Conservation (phyloP, 1,284 basidiomycete genomes). For the Leccinum angustisporum region DNA sequence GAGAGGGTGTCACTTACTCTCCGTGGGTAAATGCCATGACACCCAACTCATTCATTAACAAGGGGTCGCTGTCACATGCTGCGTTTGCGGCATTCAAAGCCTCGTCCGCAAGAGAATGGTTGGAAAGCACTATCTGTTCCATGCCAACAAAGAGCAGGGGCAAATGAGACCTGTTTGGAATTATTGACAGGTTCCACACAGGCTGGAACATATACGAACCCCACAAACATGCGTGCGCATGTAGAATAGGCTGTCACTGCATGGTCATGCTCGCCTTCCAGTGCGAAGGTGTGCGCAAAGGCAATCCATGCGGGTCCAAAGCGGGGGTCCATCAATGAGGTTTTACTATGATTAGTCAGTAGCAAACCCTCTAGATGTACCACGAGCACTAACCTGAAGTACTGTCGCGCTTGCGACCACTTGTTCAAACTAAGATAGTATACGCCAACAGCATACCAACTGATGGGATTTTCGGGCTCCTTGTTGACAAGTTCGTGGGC, state of each 20-base stretch:
- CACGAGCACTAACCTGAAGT: constrained; percentile 70
- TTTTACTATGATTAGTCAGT: constrained; percentile 62
- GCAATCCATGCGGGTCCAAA: constrained; percentile 97
- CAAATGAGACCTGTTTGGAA: constrained; percentile 73
- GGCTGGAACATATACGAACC: constrained; percentile 49
- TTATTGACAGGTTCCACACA: constrained; percentile 7
- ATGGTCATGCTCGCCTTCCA: constrained; percentile 98
- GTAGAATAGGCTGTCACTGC: constrained; percentile 98
- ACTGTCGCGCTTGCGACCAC: constrained; percentile 87
- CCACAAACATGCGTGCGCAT: constrained; percentile 90
- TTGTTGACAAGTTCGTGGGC: constrained; percentile 94
- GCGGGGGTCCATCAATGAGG: constrained; percentile 93
- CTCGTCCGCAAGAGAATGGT: constrained; percentile 81
- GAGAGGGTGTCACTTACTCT: constrained; percentile 53
- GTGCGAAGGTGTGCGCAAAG: constrained; percentile 95
- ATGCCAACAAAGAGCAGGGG: constrained; percentile 96
- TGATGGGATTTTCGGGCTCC: constrained; percentile 88
- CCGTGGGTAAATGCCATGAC: constrained; percentile 89
- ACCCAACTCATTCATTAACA: constrained; percentile 90
- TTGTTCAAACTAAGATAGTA: constrained; percentile 91
- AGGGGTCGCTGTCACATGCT: constrained; percentile 84
- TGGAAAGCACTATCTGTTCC: constrained; percentile 93
- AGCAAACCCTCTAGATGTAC: not conserved
- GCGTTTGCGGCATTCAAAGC: constrained; percentile 79
- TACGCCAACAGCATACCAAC: constrained; percentile 98